Conservation (phyloP, 2,329 filamentous ascomycete genomes). For the Aspergillus pseudoviridinutans region DNA sequence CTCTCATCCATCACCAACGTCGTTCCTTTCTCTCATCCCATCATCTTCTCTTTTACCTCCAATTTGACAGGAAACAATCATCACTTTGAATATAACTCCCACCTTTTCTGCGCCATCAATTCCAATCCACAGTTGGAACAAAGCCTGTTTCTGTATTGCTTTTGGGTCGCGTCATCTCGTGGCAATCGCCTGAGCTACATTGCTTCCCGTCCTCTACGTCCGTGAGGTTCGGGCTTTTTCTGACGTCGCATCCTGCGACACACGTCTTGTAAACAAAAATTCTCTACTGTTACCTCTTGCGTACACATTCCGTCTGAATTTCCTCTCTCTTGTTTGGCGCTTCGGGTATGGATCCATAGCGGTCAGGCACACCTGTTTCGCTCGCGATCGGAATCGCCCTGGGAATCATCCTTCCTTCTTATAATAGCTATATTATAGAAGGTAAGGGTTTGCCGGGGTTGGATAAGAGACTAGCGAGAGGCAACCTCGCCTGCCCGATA, state of each 20-base stretch:
- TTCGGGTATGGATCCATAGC: slow-evolving; percentile 3
- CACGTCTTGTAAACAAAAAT: neutral
- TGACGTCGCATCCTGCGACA: neutral
- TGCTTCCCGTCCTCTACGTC: neutral
- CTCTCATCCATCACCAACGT: neutral
- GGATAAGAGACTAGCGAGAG: neutral
- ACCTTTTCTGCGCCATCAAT: neutral
- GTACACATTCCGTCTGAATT: neutral
- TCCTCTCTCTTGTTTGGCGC: neutral
- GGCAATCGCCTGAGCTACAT: neutral
- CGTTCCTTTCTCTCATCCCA: neutral
- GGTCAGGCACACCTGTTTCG: neutral
- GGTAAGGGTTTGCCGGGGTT: neutral
- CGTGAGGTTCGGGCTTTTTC: neutral
- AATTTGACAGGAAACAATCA: neutral
- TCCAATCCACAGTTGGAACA: neutral
- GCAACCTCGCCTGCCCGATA: neutral
- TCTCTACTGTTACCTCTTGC: neutral
- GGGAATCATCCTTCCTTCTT: neutral
- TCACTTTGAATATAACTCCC: neutral
- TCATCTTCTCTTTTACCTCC: neutral
- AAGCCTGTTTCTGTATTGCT: neutral
- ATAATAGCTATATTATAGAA: neutral
- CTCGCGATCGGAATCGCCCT: neutral
- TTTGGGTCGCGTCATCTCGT: slow-evolving; percentile 4